phyloP scores from a whole-genome alignment of 768 basidiomycete species.

The Boletus barrowsii region DNA sequence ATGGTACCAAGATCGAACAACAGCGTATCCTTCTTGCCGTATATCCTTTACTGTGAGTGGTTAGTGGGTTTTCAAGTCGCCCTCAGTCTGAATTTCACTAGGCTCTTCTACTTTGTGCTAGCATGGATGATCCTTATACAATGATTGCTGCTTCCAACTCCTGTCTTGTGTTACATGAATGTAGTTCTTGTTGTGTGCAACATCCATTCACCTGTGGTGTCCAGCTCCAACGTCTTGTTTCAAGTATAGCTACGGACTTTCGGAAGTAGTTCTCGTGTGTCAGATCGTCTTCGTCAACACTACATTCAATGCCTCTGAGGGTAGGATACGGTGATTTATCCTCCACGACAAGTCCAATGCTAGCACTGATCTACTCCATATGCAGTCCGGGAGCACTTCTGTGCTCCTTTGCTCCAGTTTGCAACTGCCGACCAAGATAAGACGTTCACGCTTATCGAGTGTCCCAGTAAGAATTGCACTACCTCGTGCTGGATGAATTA shows the following conservation, averaged over 20 bases:
- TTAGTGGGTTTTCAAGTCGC: neutral
- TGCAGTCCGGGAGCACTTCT: constrained; percentile 85
- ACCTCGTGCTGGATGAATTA: constrained; percentile 11
- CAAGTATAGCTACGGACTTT: neutral
- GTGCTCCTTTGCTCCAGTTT: constrained; percentile 86
- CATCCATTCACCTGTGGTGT: neutral
- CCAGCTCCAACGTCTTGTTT: neutral
- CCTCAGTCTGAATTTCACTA: constrained; percentile 27
- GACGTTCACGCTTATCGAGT: constrained; percentile 84
- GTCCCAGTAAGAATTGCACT: constrained; percentile 59
- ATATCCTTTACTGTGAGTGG: constrained; percentile 85
- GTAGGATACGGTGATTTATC: constrained; percentile 31
- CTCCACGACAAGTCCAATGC: neutral
- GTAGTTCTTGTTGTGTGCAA: constrained; percentile 9
- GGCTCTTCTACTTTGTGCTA: constrained; percentile 90
- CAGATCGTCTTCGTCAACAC: neutral
- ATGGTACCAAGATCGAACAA: constrained; percentile 90
- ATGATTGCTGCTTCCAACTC: constrained; percentile 31
- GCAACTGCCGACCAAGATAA: constrained; percentile 62
- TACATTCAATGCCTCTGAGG: constrained; percentile 26
- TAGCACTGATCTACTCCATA: constrained; percentile 5
- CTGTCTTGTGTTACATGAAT: constrained; percentile 8
- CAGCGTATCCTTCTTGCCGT: constrained; percentile 90
- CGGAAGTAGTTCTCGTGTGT: neutral
- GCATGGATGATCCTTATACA: constrained; percentile 98